Evolutionary conservation across 805 yeast genomes (phyloP).

Genomic region (Wickerhamomyces strasburgensis): DNA sequence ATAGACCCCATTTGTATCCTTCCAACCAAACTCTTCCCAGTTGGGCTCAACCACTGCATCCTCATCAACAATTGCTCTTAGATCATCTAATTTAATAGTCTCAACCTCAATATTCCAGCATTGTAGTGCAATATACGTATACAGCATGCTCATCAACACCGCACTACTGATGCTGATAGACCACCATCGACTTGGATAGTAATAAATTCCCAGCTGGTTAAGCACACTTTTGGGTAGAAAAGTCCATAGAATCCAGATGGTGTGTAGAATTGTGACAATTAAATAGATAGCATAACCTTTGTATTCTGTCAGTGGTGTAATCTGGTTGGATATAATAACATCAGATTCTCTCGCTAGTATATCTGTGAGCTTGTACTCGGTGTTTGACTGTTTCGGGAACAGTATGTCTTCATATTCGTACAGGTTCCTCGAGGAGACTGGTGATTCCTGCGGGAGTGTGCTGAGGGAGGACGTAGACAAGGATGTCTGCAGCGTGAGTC

Average conservation of each 20-base stretch:
- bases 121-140: conserved; percentile 63
- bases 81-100: conserved; percentile 54
- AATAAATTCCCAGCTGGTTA: conserved; percentile 50
- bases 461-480: conserved; percentile 3
- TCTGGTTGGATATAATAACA: conserved; percentile 53
- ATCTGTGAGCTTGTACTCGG: conserved; percentile 34
- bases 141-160: conserved; percentile 65
- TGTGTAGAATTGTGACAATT: conserved; percentile 50
- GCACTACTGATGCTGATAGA: conserved; percentile 72
- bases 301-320: conserved; percentile 67
- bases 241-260: conserved; percentile 69
- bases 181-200: conserved; percentile 92
- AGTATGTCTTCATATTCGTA: conserved; percentile 21
- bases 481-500: conserved; percentile 3
- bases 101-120: conserved; percentile 72
- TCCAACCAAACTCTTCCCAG: conserved; percentile 37
- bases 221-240: conserved; percentile 57
- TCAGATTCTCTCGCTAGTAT: conserved; percentile 60
- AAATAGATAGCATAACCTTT: conserved; percentile 83
- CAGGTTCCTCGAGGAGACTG: neutral
- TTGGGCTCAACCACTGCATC: conserved; percentile 31
- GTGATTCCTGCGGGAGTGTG: neutral
- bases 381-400: conserved; percentile 4
- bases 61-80: conserved; percentile 66
- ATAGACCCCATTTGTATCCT: conserved; percentile 78